Conservation (phyloP, 202 grass and related monocot genomes). For the Zoysia matrella region DNA sequence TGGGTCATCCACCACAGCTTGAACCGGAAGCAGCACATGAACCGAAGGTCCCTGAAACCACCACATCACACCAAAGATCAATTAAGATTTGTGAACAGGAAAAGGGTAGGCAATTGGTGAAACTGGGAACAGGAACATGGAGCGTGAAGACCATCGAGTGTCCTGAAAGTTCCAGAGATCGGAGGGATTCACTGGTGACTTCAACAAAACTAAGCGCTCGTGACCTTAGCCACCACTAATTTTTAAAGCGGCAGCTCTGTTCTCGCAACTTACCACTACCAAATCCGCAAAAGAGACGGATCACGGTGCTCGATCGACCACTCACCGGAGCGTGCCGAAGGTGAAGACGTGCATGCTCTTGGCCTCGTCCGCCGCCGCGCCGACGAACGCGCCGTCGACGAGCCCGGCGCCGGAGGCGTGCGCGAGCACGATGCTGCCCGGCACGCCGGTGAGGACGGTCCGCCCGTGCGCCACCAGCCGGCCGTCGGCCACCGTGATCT, state of each 20-base stretch:
- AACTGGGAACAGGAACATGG: neutral
- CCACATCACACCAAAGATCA: neutral
- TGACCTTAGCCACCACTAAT: neutral
- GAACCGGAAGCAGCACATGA: conserved; percentile 90
- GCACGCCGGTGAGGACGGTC: conserved; percentile 76
- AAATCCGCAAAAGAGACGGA: neutral
- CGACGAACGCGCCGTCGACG: conserved; percentile 74
- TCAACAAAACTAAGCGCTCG: neutral
- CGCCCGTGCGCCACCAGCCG: conserved; percentile 66
- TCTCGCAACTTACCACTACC: neutral
- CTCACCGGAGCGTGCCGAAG: conserved; percentile 76
- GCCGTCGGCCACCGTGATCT: conserved; percentile 66
- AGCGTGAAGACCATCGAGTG: neutral
- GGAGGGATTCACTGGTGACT: neutral
- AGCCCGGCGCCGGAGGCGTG: conserved; percentile 52
- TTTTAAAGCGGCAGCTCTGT: neutral
- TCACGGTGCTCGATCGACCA: too few relatives aligned
- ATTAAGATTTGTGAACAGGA: neutral
- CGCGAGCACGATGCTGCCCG: conserved; percentile 60
- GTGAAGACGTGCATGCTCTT: conserved; percentile 86
- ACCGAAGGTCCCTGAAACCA: conserved; percentile 54
- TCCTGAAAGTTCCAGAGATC: neutral
- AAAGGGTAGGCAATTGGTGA: neutral
- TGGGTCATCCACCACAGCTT: conserved; percentile 99
- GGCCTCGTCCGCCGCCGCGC: conserved; percentile 54